Evolutionary conservation across 495 filamentous ascomycete genomes (phyloP), one percentile per base, ranked within the genome.

Genomic region (Thermochaetoides thermophila): DNA sequence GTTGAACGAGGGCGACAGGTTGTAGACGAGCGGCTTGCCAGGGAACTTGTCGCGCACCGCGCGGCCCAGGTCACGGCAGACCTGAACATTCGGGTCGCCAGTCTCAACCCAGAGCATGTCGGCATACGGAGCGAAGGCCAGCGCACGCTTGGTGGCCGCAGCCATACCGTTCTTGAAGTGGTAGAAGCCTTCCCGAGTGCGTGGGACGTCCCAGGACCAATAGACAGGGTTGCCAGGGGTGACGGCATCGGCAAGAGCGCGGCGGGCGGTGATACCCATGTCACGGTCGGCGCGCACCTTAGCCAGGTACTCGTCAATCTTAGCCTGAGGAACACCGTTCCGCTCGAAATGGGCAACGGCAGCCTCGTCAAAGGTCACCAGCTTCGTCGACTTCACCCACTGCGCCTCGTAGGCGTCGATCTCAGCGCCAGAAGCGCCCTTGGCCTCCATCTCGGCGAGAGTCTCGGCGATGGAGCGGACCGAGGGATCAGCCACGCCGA

Each of bases 101-200:
- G 89, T 97, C 60, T 97, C 89, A 8, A 96, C 78, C 89, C 89
- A 97, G 13, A 97, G 72, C 4, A 97, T 76, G 51, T 97, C 89
- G 4, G 89, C 86, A 53, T 81, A 93, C 2, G 89, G 89, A 3
- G 71, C 84, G 38, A 92, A 97, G 27, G 76, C 81, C 38, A 85
- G 76, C 2, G 87, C 84, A 35, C 89, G 80, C 59, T 95, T 95
- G 24, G 83, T 93, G 1, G 89, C 89, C 1, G 87, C 84, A 18
- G 64, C 57, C 63, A 95, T 75, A 32, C 89, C 89, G 6, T 84
- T 82, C 11, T 69, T 68, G 68, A 91, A 95, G 60, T 97, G 89
- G 64, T 95, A 96, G 68, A 78, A 89, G 22, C 89, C 89, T 50
- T 97, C 89, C 20, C 89, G 71, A 2, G 89, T 97, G 31, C 89